phyloP scores from a whole-genome alignment of 768 basidiomycete genomes.

The Tylopilus vinaceipallidus region DNA sequence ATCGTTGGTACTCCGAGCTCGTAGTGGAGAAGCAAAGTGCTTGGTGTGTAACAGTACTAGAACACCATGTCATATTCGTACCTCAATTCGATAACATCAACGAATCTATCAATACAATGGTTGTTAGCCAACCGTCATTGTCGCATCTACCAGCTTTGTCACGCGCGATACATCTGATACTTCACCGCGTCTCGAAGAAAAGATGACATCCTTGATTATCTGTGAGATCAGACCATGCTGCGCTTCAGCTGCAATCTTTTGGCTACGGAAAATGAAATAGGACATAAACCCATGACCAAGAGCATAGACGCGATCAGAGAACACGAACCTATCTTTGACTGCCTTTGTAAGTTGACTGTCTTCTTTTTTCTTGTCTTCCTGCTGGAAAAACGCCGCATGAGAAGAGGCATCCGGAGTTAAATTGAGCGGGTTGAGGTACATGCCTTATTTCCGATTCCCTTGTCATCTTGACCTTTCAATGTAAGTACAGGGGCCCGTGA shows the following conservation, averaged over 20 bases:
- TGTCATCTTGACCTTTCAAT: conserved; percentile 52
- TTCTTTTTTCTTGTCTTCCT: conserved; percentile 80
- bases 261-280: conserved; percentile 42
- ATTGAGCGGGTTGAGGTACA: neutral
- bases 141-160: conserved; percentile 35
- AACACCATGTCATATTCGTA: no score
- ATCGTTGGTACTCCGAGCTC: no score
- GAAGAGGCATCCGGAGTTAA: neutral
- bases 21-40: no score
- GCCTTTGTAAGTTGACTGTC: conserved; percentile 85
- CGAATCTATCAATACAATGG: conserved; percentile 11
- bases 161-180: conserved; percentile 23
- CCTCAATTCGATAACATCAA: no score
- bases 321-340: conserved; percentile 81
- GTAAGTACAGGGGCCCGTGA: conserved; percentile 59
- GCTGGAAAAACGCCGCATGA: conserved; percentile 17
- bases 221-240: conserved; percentile 94
- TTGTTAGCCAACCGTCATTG: conserved; percentile 31
- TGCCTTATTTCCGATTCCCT: conserved; percentile 41
- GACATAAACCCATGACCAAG: no score
- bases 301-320: neutral
- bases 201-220: conserved; percentile 89
- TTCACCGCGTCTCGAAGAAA: conserved; percentile 51
- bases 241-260: conserved; percentile 85
- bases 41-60: no score